These are phyloP conservation scores for Bryoglossum gracile DNA, from an alignment of 495 filamentous ascomycete species.

Conservation along the genomic window DNA sequence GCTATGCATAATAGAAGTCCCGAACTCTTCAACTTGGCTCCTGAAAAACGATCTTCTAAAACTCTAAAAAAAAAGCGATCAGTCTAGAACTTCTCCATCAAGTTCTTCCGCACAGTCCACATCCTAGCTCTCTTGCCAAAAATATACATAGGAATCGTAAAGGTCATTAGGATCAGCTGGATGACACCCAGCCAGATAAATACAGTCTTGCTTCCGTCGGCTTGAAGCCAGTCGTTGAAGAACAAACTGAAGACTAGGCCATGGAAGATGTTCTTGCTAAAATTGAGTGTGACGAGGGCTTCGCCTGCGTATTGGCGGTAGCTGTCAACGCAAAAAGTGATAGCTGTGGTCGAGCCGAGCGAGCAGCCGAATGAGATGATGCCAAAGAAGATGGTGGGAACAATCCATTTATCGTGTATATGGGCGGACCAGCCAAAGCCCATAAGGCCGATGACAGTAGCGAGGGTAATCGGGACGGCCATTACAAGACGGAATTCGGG, in stretches of 20 bases:
- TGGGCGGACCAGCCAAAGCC: conserved; percentile 88
- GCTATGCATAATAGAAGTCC: no score
- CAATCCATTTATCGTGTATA: conserved; percentile 72
- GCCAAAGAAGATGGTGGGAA: conserved; percentile 90
- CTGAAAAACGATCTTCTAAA: no score
- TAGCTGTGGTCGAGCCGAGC: conserved; percentile 85
- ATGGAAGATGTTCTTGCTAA: conserved; percentile 89
- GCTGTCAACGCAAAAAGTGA: conserved; percentile 91
- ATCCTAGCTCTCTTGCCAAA: conserved; percentile 91
- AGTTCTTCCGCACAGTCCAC: conserved; percentile 85
- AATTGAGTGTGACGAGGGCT: conserved; percentile 90
- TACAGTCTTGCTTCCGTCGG: conserved; percentile 67
- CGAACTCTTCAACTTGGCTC: no score
- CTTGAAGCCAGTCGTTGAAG: conserved; percentile 76
- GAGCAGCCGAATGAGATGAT: conserved; percentile 90
- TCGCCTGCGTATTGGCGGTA: conserved; percentile 94
- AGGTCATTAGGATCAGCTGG: conserved; percentile 66
- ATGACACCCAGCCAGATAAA: conserved; percentile 83
- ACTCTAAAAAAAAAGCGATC: not conserved
- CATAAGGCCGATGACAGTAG: conserved; percentile 81
- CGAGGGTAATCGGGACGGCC: conserved; percentile 71
- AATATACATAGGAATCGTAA: conserved; percentile 90
- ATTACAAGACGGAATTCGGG: conserved; percentile 93
- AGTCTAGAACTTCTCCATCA: conserved; percentile 78
- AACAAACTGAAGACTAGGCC: conserved; percentile 88